Evolutionary conservation across 208 protist species (phyloP), one percentile per base, ranked within the genome.

Genomic region (Tritrichomonas foetus): DNA sequence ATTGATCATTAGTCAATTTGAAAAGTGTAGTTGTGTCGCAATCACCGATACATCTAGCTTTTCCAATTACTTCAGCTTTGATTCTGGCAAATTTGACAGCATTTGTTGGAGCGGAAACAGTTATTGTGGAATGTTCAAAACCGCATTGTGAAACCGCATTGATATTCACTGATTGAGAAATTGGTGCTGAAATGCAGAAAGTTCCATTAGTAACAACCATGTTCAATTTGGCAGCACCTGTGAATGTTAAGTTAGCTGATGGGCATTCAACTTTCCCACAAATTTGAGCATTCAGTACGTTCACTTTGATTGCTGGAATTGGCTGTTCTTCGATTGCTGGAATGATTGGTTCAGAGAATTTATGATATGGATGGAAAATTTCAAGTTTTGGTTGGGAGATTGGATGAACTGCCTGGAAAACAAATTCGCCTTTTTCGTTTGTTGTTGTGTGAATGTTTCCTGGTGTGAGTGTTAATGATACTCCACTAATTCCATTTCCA

Each of bases 121-220:
- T 89, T 13, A 89, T 39, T 27, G 33, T 22, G 47, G 33, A 27
- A 8, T 44, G 44, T 47, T 89, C 78, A 57, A 89, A 89, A 57
- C 78, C 78, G 27, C 78, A 89, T 27, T 89, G n/a, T 55, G 78
- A 53, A 36, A n/a, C 47, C 11, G 78, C 78, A 27, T 89, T 89
- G 11, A 89, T 57, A 3, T 8, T 36, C 33, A 89, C 78, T 16
- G 33, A 25, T 47, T 89, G 20, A 14, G n/a, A 25, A 49, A 89
- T 33, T 89, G 78, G 78, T 33, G 78, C 3, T 89, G 78, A 57
- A 57, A 89, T 30, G 16, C 41, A 53, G n/a, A 89, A 89, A 61
- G 78, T 53, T 25, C 47, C 47, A 49, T 89, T 89, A 33, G 78
- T 89, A 57, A 89, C 44, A 44, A 22, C 33, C 3, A 89, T 33